Evolutionary conservation across 2,329 filamentous ascomycete species (phyloP).

Genomic region (Colletotrichum sp.): DNA sequence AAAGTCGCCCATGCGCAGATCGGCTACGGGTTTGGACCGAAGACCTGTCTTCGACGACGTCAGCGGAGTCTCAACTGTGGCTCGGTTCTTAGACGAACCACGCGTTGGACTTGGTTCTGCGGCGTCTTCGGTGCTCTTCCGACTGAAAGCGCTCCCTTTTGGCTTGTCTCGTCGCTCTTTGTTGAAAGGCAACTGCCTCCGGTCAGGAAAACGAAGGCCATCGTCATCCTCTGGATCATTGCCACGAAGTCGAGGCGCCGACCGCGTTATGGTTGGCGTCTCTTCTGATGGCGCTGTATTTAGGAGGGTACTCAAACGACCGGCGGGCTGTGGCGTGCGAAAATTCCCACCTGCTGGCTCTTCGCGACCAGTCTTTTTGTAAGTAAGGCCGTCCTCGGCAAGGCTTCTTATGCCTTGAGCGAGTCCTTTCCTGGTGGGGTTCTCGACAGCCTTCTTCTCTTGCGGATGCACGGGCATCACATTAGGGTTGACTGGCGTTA

Average conservation of each 20-base stretch:
- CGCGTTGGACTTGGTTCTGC: not conserved
- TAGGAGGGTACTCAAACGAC: constrained; percentile 38
- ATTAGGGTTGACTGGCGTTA: constrained; percentile 44
- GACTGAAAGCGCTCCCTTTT: not conserved
- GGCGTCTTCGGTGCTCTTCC: not conserved
- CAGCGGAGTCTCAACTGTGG: constrained; percentile 2
- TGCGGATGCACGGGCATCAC: constrained; percentile 26
- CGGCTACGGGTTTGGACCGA: constrained; percentile 60
- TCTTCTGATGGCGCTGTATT: constrained; percentile 31
- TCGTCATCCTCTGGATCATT: constrained; percentile 21
- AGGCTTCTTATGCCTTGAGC: constrained; percentile 45
- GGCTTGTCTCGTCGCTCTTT: constrained; percentile 26
- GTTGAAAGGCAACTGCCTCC: constrained; percentile 48
- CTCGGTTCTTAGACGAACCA: not conserved
- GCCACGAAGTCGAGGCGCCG: constrained; percentile 26
- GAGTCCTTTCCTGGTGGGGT: constrained; percentile 28
- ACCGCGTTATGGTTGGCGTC: constrained; percentile 28
- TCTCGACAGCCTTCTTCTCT: constrained; percentile 23
- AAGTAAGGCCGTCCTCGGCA: constrained; percentile 53
- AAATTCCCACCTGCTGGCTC: constrained; percentile 15
- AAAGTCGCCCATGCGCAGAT: constrained; percentile 75
- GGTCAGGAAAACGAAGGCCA: constrained; percentile 38
- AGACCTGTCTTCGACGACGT: constrained; percentile 41
- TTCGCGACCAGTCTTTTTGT: constrained; percentile 20
- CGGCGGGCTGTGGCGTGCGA: constrained; percentile 23